These are phyloP conservation scores for Aspergillus bombycis DNA, from an alignment of 2,329 filamentous ascomycete genomes.

Conservation along the genomic window DNA sequence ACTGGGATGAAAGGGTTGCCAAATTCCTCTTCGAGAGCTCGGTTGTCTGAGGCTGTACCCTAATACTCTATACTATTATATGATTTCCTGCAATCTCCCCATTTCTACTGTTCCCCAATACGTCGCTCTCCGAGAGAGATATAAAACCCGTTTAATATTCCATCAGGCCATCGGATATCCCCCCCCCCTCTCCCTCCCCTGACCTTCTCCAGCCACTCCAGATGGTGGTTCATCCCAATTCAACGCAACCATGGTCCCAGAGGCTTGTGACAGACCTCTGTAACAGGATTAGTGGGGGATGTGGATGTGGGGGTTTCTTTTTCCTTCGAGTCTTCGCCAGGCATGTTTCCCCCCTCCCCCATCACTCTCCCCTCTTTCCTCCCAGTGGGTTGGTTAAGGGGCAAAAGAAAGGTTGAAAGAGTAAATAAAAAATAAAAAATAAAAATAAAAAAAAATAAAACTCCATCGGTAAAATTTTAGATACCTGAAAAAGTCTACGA, in stretches of 20 bases:
- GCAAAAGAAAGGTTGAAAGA: neutral
- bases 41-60: neutral
- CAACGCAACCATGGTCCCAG: slow-evolving; percentile 20
- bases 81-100: neutral
- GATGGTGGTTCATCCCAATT: slow-evolving; percentile 15
- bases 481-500: neutral
- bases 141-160: neutral
- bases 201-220: slow-evolving; percentile 15
- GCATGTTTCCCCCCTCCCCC: neutral
- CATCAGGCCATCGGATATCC: slow-evolving; percentile 1
- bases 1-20: neutral
- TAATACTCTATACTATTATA: neutral
- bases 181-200: slow-evolving; percentile 2
- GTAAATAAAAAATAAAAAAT: neutral
- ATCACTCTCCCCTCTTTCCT: neutral
- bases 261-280: slow-evolving; percentile 21
- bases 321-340: neutral
- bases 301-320: slow-evolving; percentile 4
- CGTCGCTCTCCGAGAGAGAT: neutral
- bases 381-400: neutral
- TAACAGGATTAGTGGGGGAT: slow-evolving; percentile 15
- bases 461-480: neutral
- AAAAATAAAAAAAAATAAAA: neutral
- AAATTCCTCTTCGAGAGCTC: neutral
- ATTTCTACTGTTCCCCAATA: neutral